These are phyloP conservation scores for Suillus subluteus DNA, from an alignment of 768 basidiomycete genomes.

Conservation along the genomic window DNA sequence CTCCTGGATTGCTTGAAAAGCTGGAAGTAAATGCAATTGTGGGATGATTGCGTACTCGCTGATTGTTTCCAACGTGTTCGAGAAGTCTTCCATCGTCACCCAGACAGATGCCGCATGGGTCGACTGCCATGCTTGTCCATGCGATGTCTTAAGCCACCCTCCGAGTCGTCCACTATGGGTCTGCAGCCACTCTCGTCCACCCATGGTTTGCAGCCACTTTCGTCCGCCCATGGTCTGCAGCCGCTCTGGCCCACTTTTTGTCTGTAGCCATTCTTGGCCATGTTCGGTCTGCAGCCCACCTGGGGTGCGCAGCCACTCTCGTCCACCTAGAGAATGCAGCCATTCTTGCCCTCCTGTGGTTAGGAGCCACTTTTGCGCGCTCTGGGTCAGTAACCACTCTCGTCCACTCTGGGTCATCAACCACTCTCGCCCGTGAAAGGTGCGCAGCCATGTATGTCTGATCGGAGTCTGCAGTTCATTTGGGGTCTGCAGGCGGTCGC, in stretches of 20 bases:
- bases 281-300: background rate
- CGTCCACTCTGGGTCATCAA: too few species aligned
- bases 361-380: background rate
- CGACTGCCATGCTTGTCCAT: background rate
- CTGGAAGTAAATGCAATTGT: background rate
- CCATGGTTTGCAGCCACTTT: background rate
- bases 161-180: background rate
- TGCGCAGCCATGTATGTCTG: too few species aligned
- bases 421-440: background rate
- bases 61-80: background rate
- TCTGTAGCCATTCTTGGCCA: background rate
- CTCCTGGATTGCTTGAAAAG: background rate
- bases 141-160: background rate
- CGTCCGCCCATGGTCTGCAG: background rate
- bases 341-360: background rate
- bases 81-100: background rate
- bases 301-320: background rate
- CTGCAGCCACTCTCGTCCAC: background rate
- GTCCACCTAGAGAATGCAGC: background rate
- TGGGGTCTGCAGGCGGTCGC: too few species aligned
- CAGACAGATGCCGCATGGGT: background rate
- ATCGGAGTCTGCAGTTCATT: too few species aligned
- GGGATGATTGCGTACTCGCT: background rate
- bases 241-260: background rate
- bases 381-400: background rate